phyloP scores from a whole-genome alignment of 2,329 filamentous ascomycete species.

The Colletotrichum phormii region DNA sequence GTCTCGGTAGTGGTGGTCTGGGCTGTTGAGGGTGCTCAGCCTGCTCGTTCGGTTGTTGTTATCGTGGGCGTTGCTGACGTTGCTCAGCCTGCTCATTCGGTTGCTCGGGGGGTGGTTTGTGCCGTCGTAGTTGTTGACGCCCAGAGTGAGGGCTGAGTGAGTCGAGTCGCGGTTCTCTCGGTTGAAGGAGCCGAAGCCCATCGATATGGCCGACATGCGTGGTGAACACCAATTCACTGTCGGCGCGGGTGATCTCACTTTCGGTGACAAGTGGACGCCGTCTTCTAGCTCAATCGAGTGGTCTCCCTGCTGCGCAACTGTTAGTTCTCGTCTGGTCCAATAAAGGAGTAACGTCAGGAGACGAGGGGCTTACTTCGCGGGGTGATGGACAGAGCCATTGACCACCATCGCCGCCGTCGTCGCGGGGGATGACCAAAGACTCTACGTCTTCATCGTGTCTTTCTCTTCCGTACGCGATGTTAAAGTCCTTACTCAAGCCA shows the following conservation, averaged over 20 bases:
- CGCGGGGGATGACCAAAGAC: constrained; percentile 15
- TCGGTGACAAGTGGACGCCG: constrained; percentile 12
- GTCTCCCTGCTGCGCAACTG: not conserved
- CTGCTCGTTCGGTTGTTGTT: not conserved
- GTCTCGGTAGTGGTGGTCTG: not conserved
- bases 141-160: not conserved
- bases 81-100: not conserved
- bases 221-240: constrained; percentile 32
- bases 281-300: constrained; percentile 20
- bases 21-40: not conserved
- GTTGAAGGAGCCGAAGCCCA: constrained; percentile 20
- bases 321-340: not conserved
- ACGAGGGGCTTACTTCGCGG: not conserved
- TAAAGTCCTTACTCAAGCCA: constrained; percentile 11
- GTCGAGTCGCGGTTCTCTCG: constrained; percentile 16
- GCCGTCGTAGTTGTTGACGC: not conserved
- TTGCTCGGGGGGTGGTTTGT: not conserved
- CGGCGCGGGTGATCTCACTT: constrained; percentile 5
- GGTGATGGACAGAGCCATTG: constrained; percentile 4
- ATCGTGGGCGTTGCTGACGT: not conserved
- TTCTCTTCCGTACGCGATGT: not conserved
- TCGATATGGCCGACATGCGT: constrained; percentile 34
- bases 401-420: constrained; percentile 5
- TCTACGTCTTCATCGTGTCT: not conserved
- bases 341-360: too few relatives aligned